These are phyloP conservation scores for Aspergillus neoniger DNA, from an alignment of 2,329 filamentous ascomycete species.

Conservation along the genomic window DNA sequence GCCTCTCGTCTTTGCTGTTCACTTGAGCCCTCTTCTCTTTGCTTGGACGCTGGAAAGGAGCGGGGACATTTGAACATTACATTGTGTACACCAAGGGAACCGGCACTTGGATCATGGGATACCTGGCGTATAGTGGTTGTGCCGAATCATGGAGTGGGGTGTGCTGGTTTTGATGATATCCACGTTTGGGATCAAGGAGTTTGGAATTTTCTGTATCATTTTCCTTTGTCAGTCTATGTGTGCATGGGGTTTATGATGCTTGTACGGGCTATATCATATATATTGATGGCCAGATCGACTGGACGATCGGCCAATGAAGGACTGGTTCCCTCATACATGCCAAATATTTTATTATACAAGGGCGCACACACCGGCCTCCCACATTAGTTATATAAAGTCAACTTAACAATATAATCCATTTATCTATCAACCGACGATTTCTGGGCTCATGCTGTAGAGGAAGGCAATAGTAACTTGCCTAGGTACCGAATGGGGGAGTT, in stretches of 20 bases:
- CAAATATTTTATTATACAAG: too few species aligned
- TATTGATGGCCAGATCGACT: not conserved
- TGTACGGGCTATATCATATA: not conserved
- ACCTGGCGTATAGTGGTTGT: constrained; percentile 12
- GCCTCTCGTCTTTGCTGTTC: not conserved
- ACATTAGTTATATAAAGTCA: not conserved
- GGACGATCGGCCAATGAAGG: not conserved
- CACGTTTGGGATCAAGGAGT: constrained; percentile 6
- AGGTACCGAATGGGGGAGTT: not conserved
- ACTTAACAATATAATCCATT: not conserved
- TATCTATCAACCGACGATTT: not conserved
- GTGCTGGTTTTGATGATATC: constrained; percentile 5
- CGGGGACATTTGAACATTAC: not conserved
- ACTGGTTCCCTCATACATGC: not conserved
- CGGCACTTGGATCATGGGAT: constrained; percentile 7
- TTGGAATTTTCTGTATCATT: not conserved
- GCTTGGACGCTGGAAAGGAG: not conserved
- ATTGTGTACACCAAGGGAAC: constrained; percentile 1
- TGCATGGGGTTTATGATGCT: constrained; percentile 1
- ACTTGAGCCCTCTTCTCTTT: not conserved
- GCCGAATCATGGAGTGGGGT: constrained; percentile 5
- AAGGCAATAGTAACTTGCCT: too few species aligned
- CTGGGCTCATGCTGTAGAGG: not conserved
- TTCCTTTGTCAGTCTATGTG: constrained; percentile 1
- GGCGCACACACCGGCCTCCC: not conserved